Base-by-base conservation (phyloP, 176 grass and related monocot genomes). In the Avena eriantha region DNA sequence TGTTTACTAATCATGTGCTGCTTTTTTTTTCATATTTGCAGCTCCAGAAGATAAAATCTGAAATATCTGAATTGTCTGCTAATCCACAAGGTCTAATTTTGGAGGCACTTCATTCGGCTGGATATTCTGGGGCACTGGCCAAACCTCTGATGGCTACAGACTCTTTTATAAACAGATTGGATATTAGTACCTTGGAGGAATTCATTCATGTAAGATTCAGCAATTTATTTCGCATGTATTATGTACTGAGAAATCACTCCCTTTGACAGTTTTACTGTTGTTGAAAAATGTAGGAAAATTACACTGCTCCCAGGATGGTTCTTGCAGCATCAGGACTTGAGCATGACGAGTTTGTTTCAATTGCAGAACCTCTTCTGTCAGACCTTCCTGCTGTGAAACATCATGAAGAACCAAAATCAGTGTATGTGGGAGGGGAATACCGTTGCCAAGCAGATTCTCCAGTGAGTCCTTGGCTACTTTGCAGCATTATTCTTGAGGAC, bases 311-410 rank as follows among this genome's bases (percentile, higher is more conserved):
- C 31, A 94, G 88, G 58, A 97, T 97, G 77, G 95, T 94, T 63
- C 88, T 94, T 87, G 92, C 92, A 73, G 95, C 95, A 91, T 94
- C 95, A 91, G 88, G 95, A 86, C 73, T 97, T 77, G 88, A 91
- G 36, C 92, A 97, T 83, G 95, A 97, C 83, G 86, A 90, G n/a
- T 83, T 97, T 26, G 87, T 90, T 51, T 90, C 90, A 87, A 82
- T 91, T 78, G 90, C 79, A 56, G 82, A 94, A 80, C 83, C 92
- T 63, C 90, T 94, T 73, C 12, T 97, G 65, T 88, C 78, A 53
- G 95, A 94, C 80, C 92, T 97, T 90, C 81, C 92, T 11, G 46
- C 65, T 80, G 86, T 91, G 57, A 78, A 90, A 85, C 47, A 72
- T 59, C 84, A 78, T 11, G 71, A 94, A 83, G 92, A 94, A 56